A percentile compares a stretch with the other conserved stretches of the same genome.
These are phyloP conservation scores for Lagenidium sp. DNA, from an alignment of 352 stramenopile genomes.

Conservation along the genomic window DNA sequence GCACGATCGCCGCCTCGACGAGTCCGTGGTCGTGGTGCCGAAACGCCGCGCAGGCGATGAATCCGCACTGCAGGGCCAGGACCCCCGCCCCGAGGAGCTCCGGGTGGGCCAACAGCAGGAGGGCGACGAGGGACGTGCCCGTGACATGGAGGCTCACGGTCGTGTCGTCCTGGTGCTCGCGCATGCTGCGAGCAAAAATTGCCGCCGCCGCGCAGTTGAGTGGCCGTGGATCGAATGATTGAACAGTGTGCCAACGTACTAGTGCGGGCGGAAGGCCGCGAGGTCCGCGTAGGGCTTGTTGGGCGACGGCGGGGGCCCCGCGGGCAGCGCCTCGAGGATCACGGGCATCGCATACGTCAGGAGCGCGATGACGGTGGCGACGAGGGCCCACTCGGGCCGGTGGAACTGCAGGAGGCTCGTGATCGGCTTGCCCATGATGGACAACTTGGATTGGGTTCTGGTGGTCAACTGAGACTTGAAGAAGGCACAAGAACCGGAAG, in stretches of 20 bases:
- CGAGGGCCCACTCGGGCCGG: conserved; percentile 21
- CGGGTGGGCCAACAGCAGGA: conserved; percentile 24
- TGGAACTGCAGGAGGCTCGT: conserved; percentile 11
- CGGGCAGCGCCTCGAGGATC: conserved; percentile 10
- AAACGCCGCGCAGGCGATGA: conserved; percentile 27
- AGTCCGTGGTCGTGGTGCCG: conserved; percentile 29
- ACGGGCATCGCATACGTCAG: conserved; percentile 16
- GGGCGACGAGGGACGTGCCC: conserved; percentile 28
- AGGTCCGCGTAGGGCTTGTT: conserved; percentile 32
- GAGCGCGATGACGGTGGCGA: conserved; percentile 16
- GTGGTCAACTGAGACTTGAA: no score
- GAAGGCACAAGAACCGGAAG: neutral
- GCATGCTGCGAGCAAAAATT: conserved; percentile 6
- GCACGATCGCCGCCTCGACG: conserved; percentile 16
- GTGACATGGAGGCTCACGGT: conserved; percentile 29
- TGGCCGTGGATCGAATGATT: neutral
- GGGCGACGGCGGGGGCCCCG: conserved; percentile 15
- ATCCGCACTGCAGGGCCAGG: conserved; percentile 21
- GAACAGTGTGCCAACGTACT: conserved; percentile 16
- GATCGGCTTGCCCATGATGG: conserved; percentile 20
- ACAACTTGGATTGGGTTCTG: no score
- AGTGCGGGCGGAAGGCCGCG: conserved; percentile 29
- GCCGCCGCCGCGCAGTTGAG: neutral
- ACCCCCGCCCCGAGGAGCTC: conserved; percentile 23
- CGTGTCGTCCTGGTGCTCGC: conserved; percentile 36